A percentile compares a stretch with the other conserved stretches of the same genome.
phyloP scores from a whole-genome alignment of 495 filamentous ascomycete species.

The Tuber brumale region DNA sequence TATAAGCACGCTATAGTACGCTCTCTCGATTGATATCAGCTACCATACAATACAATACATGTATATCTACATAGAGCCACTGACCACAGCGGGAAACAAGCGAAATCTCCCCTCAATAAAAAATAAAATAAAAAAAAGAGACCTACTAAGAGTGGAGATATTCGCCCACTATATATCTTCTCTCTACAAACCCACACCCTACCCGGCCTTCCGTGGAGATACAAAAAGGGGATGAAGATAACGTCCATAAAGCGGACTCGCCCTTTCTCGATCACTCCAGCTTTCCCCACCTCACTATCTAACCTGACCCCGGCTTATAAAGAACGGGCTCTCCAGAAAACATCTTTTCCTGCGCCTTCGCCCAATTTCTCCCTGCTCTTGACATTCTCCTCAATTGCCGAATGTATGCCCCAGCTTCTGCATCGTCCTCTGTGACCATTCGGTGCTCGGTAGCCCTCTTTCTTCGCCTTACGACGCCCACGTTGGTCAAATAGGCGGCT shows the following conservation, averaged over 20 bases:
- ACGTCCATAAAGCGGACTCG: not conserved
- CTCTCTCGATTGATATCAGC: not conserved
- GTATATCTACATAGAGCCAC: not conserved
- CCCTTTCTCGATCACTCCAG: not conserved
- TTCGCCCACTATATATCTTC: not conserved
- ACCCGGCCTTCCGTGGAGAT: not conserved
- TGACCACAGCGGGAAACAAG: not conserved
- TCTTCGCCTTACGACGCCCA: conserved; percentile 32
- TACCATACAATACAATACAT: not conserved
- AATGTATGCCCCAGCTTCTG: conserved; percentile 28
- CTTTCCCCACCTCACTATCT: not conserved
- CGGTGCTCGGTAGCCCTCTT: conserved; percentile 19
- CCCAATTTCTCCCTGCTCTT: conserved; percentile 28
- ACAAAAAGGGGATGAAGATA: not conserved
- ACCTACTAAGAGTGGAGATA: not conserved
- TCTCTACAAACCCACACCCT: not conserved
- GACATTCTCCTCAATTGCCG: conserved; percentile 31
- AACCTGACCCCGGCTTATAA: conserved; percentile 9
- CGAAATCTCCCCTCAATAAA: not conserved
- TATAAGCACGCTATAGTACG: not conserved
- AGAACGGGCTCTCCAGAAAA: conserved; percentile 14
- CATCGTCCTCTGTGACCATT: conserved; percentile 14
- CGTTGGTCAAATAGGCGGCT: conserved; percentile 30
- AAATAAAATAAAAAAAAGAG: not conserved
- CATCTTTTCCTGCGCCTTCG: conserved; percentile 18